A percentile compares a stretch with the other conserved stretches of the same genome.
Evolutionary conservation across 2,329 filamentous ascomycete genomes (phyloP).

Genomic region (Fusarium udum): DNA sequence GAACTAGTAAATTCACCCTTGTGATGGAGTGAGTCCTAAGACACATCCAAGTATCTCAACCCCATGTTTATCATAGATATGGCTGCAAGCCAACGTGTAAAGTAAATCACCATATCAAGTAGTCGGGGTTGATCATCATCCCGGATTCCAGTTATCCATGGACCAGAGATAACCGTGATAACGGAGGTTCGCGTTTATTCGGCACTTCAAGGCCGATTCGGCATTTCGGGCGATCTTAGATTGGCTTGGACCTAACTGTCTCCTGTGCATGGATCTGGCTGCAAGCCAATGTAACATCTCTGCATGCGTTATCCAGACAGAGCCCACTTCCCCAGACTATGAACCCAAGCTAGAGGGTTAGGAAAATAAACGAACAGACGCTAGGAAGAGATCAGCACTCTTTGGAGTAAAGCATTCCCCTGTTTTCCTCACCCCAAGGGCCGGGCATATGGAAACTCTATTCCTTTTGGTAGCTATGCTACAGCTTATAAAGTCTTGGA

Average conservation of each 20-base stretch:
- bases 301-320: background rate
- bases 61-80: background rate
- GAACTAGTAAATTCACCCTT: background rate
- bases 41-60: background rate
- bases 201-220: background rate
- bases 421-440: background rate
- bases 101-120: too few relatives aligned
- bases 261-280: background rate
- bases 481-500: background rate
- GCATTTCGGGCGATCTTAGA: background rate
- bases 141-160: background rate
- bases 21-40: accelerated
- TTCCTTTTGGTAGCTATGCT: background rate
- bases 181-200: background rate
- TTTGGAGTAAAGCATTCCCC: background rate
- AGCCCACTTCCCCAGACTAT: background rate
- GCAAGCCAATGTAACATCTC: background rate
- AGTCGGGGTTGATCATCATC: background rate
- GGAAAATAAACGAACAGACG: background rate
- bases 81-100: background rate
- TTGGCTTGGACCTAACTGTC: too few relatives aligned
- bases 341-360: background rate
- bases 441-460: slow-evolving; percentile 5
- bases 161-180: background rate
- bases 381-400: background rate